Conservation (phyloP, 305 asterid genomes). For the Fraxinus ornus region DNA sequence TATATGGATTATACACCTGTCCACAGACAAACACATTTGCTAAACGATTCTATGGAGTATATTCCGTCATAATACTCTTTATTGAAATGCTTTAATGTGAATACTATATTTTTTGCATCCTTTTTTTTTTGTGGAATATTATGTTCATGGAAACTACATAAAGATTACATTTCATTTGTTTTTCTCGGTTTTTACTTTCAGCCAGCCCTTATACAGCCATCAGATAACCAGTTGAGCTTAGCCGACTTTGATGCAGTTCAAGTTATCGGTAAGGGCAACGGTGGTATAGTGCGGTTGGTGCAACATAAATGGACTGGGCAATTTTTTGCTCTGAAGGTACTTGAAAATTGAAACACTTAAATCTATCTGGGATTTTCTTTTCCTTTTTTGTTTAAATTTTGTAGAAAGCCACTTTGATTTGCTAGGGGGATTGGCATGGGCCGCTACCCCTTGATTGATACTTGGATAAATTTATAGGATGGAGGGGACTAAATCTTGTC, state of each 20-base stretch:
- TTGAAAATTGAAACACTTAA: background rate
- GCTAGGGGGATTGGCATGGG: background rate
- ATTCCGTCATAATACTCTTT: background rate
- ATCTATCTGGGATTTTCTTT: background rate
- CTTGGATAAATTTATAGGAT: background rate
- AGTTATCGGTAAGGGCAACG: conserved; percentile 95
- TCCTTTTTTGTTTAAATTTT: background rate
- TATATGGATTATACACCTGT: background rate
- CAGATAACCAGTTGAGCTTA: conserved; percentile 89
- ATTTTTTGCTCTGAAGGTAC: conserved; percentile 93
- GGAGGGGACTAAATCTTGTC: background rate
- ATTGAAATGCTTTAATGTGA: background rate
- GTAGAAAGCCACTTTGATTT: background rate
- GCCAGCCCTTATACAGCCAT: conserved; percentile 84
- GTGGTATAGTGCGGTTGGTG: conserved; percentile 91
- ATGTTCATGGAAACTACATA: background rate
- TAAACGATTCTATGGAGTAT: background rate
- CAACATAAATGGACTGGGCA: conserved; percentile 98
- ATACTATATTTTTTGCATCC: background rate
- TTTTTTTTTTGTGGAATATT: background rate
- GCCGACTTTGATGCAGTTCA: conserved; percentile 92
- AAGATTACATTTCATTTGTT: conserved; percentile 16
- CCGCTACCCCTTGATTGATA: background rate
- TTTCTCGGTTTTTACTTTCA: conserved; percentile 33
- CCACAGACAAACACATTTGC: background rate